Evolutionary conservation across 768 basidiomycete species (phyloP), one percentile per base, ranked within the genome.

Genomic region (Scleroderma bovista): DNA sequence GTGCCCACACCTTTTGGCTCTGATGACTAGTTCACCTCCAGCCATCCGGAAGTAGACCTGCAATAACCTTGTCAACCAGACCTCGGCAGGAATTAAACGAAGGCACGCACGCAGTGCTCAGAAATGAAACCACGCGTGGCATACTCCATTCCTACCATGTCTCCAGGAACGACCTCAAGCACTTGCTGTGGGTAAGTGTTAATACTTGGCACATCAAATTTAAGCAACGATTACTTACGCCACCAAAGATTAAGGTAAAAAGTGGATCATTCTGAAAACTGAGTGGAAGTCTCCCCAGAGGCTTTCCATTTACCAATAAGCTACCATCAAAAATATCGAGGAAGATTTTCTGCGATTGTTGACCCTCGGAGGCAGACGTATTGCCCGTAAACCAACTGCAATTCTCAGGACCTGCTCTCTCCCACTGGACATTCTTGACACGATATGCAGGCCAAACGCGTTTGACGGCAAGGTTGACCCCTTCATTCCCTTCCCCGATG

Each of bases 291-390:
- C 63, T 66, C 16, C 72, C 69, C 9, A 72, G 48, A 1, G 69
- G 64, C 48, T 66, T 66, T 7, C 76, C 76, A 12, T 72, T 58
- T 9, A 79, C 62, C 16, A 77, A 61, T 2, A 79, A 58, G 22
- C 55, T 44, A 11, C 76, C 76, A 16, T 64, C 55, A 3, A 77
- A 51, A 1, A 78, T 31, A 47, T 80, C 70, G 17, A 74, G 59
- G 44, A 70, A 65, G 6, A 78, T 61, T 17, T 16, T 41, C 41
- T 70, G 69, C 19, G 57, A 51, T 31, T 33, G 47, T 26, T 57
- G 50, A 15, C 38, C 51, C 1, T 31, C 16, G 3, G 44, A 44
- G 1, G 49, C 8, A 6, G 48, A 39, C 0, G 73, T 67, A 16
- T 19, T 41, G 16, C 59, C 62, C 8, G 39, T 48, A 10, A 70